Percentiles rank a stretch among this genome's conserved stretches.
phyloP scores from a whole-genome alignment of 345 rosid species.

The Citrus reticulata region DNA sequence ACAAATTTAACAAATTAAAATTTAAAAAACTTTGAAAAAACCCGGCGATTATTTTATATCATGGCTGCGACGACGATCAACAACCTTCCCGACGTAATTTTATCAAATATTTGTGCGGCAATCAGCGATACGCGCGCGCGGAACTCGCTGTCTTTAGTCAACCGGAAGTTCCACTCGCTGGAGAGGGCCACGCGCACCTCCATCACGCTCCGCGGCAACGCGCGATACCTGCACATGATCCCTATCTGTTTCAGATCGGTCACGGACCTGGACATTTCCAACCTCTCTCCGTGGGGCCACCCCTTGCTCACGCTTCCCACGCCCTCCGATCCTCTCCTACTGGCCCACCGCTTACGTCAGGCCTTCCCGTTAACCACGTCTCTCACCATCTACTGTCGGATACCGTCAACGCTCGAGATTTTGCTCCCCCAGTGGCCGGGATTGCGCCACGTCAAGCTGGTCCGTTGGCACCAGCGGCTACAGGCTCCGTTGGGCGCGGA shows the following conservation, averaged over 20 bases:
- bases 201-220: slow-evolving; percentile 88
- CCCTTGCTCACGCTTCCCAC: slow-evolving; percentile 38
- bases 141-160: slow-evolving; percentile 68
- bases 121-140: slow-evolving; percentile 62
- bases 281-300: slow-evolving; percentile 87
- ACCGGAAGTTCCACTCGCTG: slow-evolving; percentile 54
- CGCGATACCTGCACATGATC: slow-evolving; percentile 52
- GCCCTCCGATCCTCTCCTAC: slow-evolving; percentile 36
- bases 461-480: slow-evolving; percentile 85
- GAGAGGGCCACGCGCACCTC: slow-evolving; percentile 73
- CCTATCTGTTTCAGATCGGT: slow-evolving; percentile 69
- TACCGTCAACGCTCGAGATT: slow-evolving; percentile 41
- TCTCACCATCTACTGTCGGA: slow-evolving; percentile 61
- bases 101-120: slow-evolving; percentile 45
- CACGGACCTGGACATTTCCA: slow-evolving; percentile 68
- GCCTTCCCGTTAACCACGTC: slow-evolving; percentile 52
- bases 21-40: too few relatives aligned
- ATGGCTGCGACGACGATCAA: slow-evolving; percentile 26
- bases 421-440: slow-evolving; percentile 70
- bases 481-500: slow-evolving; percentile 50
- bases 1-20: too few relatives aligned
- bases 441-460: slow-evolving; percentile 50
- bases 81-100: slow-evolving; percentile 75
- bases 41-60: not conserved
- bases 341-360: slow-evolving; percentile 47